These are phyloP conservation scores for Toxoplasma gondii DNA, from an alignment of 169 alveolate genomes.

Conservation along the genomic window DNA sequence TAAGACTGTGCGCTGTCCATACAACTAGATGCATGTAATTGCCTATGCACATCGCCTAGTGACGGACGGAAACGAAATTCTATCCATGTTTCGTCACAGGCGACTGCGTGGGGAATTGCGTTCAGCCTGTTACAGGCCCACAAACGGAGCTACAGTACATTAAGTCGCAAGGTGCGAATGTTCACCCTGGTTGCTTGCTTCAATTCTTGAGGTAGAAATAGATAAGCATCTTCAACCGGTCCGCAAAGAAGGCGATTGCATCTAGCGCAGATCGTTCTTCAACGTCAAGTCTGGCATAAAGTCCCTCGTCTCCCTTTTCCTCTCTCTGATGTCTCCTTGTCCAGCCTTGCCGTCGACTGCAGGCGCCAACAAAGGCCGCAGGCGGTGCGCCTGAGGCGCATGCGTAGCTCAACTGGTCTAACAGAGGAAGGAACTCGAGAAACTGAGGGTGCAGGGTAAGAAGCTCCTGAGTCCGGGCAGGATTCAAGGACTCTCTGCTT, in stretches of 20 bases:
- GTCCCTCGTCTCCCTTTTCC: neutral
- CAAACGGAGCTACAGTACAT: too few relatives aligned
- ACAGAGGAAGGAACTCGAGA: neutral
- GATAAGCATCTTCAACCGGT: neutral
- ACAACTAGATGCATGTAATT: too few relatives aligned
- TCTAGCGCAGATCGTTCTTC: neutral
- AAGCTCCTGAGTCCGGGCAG: neutral
- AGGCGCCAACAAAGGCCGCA: neutral
- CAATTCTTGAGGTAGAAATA: neutral
- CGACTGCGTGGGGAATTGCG: too few relatives aligned
- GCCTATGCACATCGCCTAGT: too few relatives aligned
- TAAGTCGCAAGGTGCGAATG: too few relatives aligned
- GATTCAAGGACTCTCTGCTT: neutral
- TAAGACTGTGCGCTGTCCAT: too few relatives aligned
- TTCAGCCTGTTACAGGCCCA: too few relatives aligned
- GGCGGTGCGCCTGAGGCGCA: neutral
- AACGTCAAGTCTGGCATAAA: neutral
- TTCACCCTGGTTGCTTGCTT: neutral
- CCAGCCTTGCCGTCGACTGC: neutral
- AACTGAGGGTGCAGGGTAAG: neutral
- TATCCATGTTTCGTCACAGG: too few relatives aligned
- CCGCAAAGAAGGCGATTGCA: conserved; percentile 17
- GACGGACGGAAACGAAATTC: too few relatives aligned
- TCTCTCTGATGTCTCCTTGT: neutral
- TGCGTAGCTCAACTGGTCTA: neutral